Evolutionary conservation across 495 filamentous ascomycete genomes (phyloP).

Genomic region (Neurospora sp.): DNA sequence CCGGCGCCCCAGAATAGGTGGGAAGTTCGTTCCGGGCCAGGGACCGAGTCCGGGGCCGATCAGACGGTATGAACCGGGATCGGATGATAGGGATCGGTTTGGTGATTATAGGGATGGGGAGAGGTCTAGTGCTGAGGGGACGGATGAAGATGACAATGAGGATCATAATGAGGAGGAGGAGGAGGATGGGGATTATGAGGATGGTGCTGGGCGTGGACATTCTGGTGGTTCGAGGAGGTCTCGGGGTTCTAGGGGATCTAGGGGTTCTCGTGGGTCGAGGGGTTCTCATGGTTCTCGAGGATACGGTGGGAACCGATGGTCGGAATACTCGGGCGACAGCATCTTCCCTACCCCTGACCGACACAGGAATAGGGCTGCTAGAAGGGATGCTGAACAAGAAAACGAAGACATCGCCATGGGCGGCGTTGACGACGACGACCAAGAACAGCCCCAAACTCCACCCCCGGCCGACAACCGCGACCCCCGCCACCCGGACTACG

Average conservation of each 20-base stretch:
- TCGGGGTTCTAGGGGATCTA: not conserved
- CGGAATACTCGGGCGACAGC: not conserved
- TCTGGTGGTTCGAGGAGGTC: not conserved
- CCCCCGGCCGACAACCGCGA: not conserved
- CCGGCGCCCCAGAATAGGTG: too few relatives aligned
- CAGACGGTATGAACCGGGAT: not conserved
- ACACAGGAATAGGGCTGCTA: not conserved
- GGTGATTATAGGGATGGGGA: not conserved
- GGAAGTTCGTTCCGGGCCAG: not conserved
- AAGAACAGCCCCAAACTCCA: not conserved
- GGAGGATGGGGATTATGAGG: not conserved
- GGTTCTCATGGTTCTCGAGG: not conserved
- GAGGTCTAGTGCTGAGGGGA: not conserved
- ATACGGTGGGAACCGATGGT: not conserved
- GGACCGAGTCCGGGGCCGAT: not conserved
- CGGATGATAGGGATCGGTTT: not conserved
- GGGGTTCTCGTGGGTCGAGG: not conserved
- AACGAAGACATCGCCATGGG: not conserved
- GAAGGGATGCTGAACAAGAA: not conserved
- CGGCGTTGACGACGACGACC: not conserved
- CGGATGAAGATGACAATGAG: not conserved
- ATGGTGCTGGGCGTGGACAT: not conserved
- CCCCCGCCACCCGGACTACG: not conserved
- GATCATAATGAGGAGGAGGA: not conserved
- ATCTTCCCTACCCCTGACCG: not conserved